Evolutionary conservation across 352 stramenopile species (phyloP), one percentile per base, ranked within the genome.

Genomic region (Plasmopara halstedii): DNA sequence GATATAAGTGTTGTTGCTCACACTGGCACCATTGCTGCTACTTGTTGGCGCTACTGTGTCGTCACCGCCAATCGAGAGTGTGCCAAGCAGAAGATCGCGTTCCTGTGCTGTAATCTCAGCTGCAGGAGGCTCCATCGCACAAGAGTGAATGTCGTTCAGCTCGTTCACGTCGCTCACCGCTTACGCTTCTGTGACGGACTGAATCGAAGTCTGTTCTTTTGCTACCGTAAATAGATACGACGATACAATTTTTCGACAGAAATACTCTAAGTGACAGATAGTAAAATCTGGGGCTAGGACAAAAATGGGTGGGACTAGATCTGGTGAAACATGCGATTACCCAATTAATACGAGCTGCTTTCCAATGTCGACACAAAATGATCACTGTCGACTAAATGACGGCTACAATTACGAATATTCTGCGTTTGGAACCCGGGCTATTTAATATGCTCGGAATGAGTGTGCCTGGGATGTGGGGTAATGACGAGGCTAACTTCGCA

Each of bases 71-170:
- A 23, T 58, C 15, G 63, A 53, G 35, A 83, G 56, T 21, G 62
- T 62, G 8, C 56, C 59, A 5, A 76, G 53, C 34, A 83, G 56
- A 53, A 81, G 47, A 18, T 74, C 66, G 35, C 68, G 64, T 14
- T 64, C 63, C 21, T 79, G 63, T 22, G 11, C 37, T 8, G 37
- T 19, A 19, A 31, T 4, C n/a, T 72, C 65, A 7, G 50, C 42
- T 33, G 50, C 44, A 9, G 47, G 49, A 25, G 40, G 18, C 25
- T 67, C 58, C 53, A 57, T 53, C n/a, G 43, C 25, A 21, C 42
- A 10, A 38, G 35, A 52, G 42, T 56, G 56, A 58, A 56, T 41
- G 49, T 41, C 26, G 38, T 48, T 13, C 19, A 42, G 40, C 42
- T 47, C 26, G 29, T 20, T 56, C n/a, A n/a, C 37, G 20, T 18